A percentile compares a stretch with the other conserved stretches of the same genome.
Evolutionary conservation across 116 monocot species (phyloP).

Genomic region (Dioscorea cayenensis): DNA sequence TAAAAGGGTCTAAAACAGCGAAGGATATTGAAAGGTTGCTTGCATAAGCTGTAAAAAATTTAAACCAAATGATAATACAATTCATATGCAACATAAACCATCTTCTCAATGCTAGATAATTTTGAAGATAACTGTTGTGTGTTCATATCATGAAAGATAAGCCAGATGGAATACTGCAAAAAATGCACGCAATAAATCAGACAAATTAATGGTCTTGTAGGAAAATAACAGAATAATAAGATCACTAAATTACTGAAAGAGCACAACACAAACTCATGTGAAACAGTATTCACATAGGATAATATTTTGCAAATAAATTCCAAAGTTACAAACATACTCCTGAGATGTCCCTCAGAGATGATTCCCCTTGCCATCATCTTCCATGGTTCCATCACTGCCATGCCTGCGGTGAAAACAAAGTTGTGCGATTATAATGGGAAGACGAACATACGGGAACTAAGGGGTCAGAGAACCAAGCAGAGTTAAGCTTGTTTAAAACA

Average conservation of each 20-base stretch:
- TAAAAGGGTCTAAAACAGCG: too few species aligned
- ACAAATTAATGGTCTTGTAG: too few species aligned
- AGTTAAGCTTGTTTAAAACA: not conserved
- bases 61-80: too few species aligned
- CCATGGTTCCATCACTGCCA: conserved; percentile 21
- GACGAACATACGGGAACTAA: not conserved
- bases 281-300: not conserved
- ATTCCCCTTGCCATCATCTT: conserved; percentile 27
- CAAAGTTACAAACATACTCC: not conserved
- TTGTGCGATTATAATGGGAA: not conserved
- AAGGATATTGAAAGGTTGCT: too few species aligned
- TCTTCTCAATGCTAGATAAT: too few species aligned
- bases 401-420: conserved; percentile 17
- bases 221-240: not conserved
- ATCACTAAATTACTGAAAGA: conserved; percentile 5
- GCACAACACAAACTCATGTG: not conserved
- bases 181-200: too few species aligned
- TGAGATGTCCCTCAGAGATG: conserved; percentile 8
- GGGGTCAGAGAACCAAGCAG: too few species aligned
- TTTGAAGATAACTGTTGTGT: too few species aligned
- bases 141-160: too few species aligned
- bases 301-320: not conserved
- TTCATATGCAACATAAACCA: too few species aligned
- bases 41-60: too few species aligned
- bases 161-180: too few species aligned